These are phyloP conservation scores for Magnusiomyces suaveolens DNA, from an alignment of 1,139 yeast species.

Conservation along the genomic window DNA sequence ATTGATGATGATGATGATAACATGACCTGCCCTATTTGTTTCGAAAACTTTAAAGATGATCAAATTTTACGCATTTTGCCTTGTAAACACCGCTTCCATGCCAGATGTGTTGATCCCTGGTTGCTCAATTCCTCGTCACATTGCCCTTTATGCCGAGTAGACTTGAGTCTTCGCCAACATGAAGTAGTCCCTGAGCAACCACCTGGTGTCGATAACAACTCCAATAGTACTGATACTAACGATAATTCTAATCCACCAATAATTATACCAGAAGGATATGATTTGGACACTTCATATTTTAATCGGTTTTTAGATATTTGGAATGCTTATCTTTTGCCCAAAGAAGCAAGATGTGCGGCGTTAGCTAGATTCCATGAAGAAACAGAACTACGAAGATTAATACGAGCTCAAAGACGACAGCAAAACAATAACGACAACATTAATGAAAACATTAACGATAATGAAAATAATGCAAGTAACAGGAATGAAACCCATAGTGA, in stretches of 20 bases:
- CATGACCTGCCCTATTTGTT: slow-evolving; percentile 70
- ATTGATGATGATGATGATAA: slow-evolving; percentile 42
- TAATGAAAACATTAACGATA: neutral
- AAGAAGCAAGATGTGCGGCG: slow-evolving; percentile 28
- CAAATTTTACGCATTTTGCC: slow-evolving; percentile 56
- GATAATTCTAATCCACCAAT: neutral
- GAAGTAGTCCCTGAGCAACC: slow-evolving; percentile 24
- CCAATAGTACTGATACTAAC: neutral
- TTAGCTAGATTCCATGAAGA: slow-evolving; percentile 28
- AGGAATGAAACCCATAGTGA: neutral
- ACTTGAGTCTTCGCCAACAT: slow-evolving; percentile 28
- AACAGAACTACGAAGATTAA: slow-evolving; percentile 25
- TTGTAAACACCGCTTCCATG: slow-evolving; percentile 36
- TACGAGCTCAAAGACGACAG: slow-evolving; percentile 11
- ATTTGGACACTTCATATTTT: slow-evolving; percentile 24
- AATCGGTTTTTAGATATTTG: slow-evolving; percentile 29
- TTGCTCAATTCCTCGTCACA: slow-evolving; percentile 61
- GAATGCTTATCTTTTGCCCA: slow-evolving; percentile 31
- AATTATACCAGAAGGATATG: slow-evolving; percentile 23
- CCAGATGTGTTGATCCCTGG: slow-evolving; percentile 63
- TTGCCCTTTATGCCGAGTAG: slow-evolving; percentile 77
- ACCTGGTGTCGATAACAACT: slow-evolving; percentile 13
- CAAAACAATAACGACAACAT: neutral
- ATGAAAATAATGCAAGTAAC: neutral
- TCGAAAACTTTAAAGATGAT: slow-evolving; percentile 48